Base-by-base conservation (phyloP, 192 early-diverging fungal genomes). In the Entomortierella lignicola region DNA sequence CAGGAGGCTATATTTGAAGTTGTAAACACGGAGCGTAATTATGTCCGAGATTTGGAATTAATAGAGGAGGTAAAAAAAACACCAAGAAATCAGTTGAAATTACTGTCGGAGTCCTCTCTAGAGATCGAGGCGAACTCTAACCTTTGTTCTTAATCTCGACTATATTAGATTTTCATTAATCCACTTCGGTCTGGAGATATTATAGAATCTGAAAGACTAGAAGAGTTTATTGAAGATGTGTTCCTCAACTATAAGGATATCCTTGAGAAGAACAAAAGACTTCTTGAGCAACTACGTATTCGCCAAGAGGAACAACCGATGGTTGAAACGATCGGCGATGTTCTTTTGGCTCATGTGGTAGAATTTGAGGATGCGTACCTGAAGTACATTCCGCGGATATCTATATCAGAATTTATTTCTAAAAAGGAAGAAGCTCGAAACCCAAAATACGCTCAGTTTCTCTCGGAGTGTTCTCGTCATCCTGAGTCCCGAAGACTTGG, bases 1-100 rank as follows among this genome's bases (percentile, higher is more conserved):
- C 97, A 99, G 66, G 97, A 99, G 82, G 91, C 96, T n/a, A 97
- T 99, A 42, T 94, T 91, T 65, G 97, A 99, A 73, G 91, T 96
- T 7, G 86, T 96, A 25, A 88, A 89, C 65, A 97, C 96, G 1
- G 97, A 99, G 85, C 86, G 85, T 17, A 95, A 96, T 77, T 99
- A 96, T 73, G 89, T 95, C 34, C 83, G 87, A 26, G 97, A 99
- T 90, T 85, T 99, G 32, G 86, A 92, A 42, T 87, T 93, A 41
- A 85, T 96, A 10, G 88, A 95, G 2, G 90, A 94, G 62, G 92
- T 97, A 63, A 84, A 80, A 42, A 6, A 42, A 15, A 4, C 44
- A 47, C 12, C 12, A 3, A 47, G 20, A 15, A 47, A 11, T 20
- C 15, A 11, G 20, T 15, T 37, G 34, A 37, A 10, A 10, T 37